Percentiles rank a stretch among this genome's conserved stretches.
These are phyloP conservation scores for Bauhinia variegata DNA, from an alignment of 306 rosid species.

Conservation along the genomic window DNA sequence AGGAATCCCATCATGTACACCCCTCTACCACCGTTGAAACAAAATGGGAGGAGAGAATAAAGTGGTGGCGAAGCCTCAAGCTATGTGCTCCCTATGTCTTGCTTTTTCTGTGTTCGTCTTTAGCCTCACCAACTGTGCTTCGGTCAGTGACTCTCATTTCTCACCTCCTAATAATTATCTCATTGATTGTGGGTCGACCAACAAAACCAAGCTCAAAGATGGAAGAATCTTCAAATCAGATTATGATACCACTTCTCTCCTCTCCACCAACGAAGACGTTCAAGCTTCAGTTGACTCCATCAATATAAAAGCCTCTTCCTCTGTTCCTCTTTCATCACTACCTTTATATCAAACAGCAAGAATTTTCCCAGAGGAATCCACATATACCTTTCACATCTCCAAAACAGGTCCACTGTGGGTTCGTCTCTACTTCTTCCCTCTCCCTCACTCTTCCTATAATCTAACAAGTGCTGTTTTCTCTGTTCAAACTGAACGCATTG, in stretches of 20 bases:
- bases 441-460: constrained; percentile 52
- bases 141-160: constrained; percentile 24
- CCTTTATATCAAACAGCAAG: constrained; percentile 61
- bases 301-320: constrained; percentile 35
- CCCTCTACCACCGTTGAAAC: not conserved
- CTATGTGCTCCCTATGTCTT: constrained; percentile 30
- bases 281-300: constrained; percentile 48
- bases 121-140: constrained; percentile 21
- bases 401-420: constrained; percentile 63
- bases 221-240: constrained; percentile 81
- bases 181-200: constrained; percentile 70
- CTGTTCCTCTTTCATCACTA: constrained; percentile 40
- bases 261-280: constrained; percentile 61
- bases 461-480: constrained; percentile 59
- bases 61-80: constrained; percentile 31
- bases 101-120: constrained; percentile 21
- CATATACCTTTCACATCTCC: constrained; percentile 63
- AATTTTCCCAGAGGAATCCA: constrained; percentile 58
- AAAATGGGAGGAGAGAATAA: constrained; percentile 45
- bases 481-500: constrained; percentile 52
- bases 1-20: constrained; percentile 1
- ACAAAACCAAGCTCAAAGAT: constrained; percentile 49
- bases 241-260: constrained; percentile 58
- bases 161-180: constrained; percentile 64
- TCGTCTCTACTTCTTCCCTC: constrained; percentile 82